phyloP scores from a whole-genome alignment of 441 rosid genomes.

The Populus hybrid region DNA sequence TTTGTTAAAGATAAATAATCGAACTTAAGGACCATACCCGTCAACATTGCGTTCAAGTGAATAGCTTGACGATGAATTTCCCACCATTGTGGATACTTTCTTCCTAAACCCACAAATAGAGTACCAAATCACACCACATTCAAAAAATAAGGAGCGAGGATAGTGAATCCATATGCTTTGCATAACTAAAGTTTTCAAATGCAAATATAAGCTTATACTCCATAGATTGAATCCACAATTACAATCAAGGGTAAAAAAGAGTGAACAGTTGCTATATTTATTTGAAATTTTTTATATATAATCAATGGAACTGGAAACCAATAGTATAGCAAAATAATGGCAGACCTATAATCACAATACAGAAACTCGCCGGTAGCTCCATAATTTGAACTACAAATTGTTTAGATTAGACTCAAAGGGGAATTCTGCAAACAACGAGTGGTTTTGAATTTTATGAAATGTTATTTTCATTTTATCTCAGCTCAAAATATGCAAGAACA shows the following conservation, averaged over 20 bases:
- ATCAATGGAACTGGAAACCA: not conserved
- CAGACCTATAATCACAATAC: not conserved
- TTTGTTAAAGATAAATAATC: not conserved
- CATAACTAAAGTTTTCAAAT: not conserved
- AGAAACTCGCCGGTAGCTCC: not conserved
- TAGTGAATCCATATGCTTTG: not conserved
- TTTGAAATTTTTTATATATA: not conserved
- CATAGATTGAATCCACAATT: slow-evolving; percentile 1
- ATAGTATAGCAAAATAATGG: not conserved
- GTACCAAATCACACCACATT: slow-evolving; percentile 6
- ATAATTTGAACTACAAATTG: not conserved
- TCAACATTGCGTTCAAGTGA: slow-evolving; percentile 41
- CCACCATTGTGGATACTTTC: slow-evolving; percentile 28
- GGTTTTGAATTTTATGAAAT: not conserved
- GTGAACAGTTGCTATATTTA: not conserved
- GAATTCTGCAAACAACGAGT: not conserved
- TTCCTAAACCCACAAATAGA: slow-evolving; percentile 35
- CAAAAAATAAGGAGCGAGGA: not conserved
- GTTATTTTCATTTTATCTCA: not conserved
- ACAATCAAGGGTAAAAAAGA: not conserved
- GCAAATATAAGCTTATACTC: not conserved
- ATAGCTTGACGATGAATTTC: slow-evolving; percentile 47
- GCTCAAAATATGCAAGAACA: not conserved
- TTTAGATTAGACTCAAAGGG: not conserved
- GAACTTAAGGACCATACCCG: slow-evolving; percentile 46